Base-by-base conservation (phyloP, 495 filamentous ascomycete species). In the Saxispiralis lemnorum region DNA sequence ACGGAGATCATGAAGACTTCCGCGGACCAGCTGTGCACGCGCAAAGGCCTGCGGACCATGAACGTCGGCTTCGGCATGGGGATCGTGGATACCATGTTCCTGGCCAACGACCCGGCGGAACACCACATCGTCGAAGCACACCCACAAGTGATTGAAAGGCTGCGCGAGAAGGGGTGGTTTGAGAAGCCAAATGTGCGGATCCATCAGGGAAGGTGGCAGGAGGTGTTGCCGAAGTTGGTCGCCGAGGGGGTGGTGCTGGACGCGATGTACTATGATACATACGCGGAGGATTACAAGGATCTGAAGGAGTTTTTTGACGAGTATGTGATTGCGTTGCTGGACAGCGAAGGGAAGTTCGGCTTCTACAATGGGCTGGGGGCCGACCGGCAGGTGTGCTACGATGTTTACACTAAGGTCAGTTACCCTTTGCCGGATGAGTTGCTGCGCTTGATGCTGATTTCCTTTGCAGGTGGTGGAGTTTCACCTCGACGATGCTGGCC, bases 61-160 rank as follows among this genome's bases (percentile, higher is more conserved):
- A 96, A 97, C 53, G 74, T 97, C 42, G 89, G 89, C 6, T 86
- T 93, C 51, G 89, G 89, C 0, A 89, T 97, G 84, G 89, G 89
- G 13, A 96, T 97, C 36, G 75, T 96, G 31, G 89, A 97, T 53
- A 57, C 58, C n/a, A 75, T 83, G 59, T 81, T 96, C 56, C 78
- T 83, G 41, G 66, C 66, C 15, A 73, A 73, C n/a, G 63, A 59
- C 15, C 83, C 85, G 0, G 56, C 68, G 0, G 56, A 60, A 3
- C 87, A 64, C 35, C 61, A 97, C 59, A 85, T 96, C 51, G 73
- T 95, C 56, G 89, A 96, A 63, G 85, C 92, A 7, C 92, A 97
- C 51, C 78, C 83, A 0, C 73, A 72, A 32, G 84, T 97, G 6
- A 63, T 94, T 1, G 68, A 66, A 14, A 72, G 79, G 43, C 76